Conservation (phyloP, 2,329 filamentous ascomycete species). For the Sarocladiaceae sp. region DNA sequence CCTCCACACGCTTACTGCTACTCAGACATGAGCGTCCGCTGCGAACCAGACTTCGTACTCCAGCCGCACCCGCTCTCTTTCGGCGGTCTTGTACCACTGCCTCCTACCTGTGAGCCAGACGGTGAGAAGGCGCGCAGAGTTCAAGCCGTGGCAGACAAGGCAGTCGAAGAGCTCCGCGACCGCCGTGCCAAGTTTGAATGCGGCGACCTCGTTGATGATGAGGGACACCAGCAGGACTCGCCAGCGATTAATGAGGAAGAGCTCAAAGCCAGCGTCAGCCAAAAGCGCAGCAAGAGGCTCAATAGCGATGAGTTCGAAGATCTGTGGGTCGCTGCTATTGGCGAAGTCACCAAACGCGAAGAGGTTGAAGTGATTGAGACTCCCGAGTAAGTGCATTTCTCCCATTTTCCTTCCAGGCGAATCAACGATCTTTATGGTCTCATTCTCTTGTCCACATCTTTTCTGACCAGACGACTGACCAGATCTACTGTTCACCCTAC, state of each 20-base stretch:
- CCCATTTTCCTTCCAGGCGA: conserved; percentile 15
- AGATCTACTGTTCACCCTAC: conserved; percentile 66
- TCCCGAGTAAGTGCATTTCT: conserved; percentile 44
- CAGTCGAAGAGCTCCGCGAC: conserved; percentile 78
- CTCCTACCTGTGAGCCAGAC: conserved; percentile 91
- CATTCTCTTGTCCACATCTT: conserved; percentile 18
- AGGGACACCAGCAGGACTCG: conserved; percentile 51
- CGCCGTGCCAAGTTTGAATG: conserved; percentile 88
- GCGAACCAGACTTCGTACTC: conserved; percentile 81
- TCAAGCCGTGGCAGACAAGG: conserved; percentile 79
- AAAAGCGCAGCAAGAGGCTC: conserved; percentile 76
- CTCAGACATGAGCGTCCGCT: conserved; percentile 66
- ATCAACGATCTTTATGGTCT: background rate
- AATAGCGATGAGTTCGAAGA: conserved; percentile 87
- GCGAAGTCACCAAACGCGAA: conserved; percentile 59
- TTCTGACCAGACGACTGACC: conserved; percentile 72
- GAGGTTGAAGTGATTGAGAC: conserved; percentile 45
- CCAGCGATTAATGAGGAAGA: conserved; percentile 61
- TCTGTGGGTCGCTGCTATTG: conserved; percentile 68
- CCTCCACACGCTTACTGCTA: conserved; percentile 88
- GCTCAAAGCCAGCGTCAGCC: conserved; percentile 69
- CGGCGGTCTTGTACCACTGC: conserved; percentile 72
- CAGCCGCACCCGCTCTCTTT: conserved; percentile 78
- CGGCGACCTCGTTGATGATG: conserved; percentile 60
- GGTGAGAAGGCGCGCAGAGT: conserved; percentile 85